These are phyloP conservation scores for Phytophthora syringae DNA, from an alignment of 352 stramenopile species.

Conservation along the genomic window DNA sequence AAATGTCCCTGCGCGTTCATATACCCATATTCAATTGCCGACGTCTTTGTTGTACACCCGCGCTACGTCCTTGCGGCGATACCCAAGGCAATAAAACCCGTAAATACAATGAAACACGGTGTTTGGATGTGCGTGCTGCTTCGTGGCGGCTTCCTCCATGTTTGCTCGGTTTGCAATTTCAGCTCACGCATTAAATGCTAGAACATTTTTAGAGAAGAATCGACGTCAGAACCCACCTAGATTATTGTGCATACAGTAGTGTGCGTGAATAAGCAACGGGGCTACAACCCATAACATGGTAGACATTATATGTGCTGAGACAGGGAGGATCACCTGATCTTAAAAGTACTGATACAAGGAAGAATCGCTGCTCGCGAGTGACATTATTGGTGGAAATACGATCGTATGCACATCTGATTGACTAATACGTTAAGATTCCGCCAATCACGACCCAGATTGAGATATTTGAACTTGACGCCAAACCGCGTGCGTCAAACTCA, in stretches of 20 bases:
- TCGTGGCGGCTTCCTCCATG: background rate
- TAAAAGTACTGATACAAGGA: no score
- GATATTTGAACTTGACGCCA: no score
- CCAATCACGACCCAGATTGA: no score
- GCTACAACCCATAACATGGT: background rate
- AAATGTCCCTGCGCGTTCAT: conserved; percentile 2
- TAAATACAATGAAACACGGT: conserved; percentile 6
- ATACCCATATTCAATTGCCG: background rate
- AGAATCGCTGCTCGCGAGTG: no score
- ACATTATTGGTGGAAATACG: no score
- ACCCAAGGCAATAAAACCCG: conserved; percentile 1
- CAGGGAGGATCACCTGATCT: background rate
- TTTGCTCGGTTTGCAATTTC: no score
- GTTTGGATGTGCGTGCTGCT: conserved; percentile 5
- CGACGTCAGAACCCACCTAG: no score
- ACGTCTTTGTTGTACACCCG: background rate
- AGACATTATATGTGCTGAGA: background rate
- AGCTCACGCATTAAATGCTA: no score
- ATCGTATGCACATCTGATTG: no score
- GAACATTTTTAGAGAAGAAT: no score
- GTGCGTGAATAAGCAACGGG: background rate
- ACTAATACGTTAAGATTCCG: no score
- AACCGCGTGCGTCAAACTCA: no score
- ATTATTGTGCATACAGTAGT: background rate
- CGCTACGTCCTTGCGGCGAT: background rate